Evolutionary conservation across 2,329 filamentous ascomycete species (phyloP), one percentile per base, ranked within the genome.

Genomic region (Fusarium sulawesiense): DNA sequence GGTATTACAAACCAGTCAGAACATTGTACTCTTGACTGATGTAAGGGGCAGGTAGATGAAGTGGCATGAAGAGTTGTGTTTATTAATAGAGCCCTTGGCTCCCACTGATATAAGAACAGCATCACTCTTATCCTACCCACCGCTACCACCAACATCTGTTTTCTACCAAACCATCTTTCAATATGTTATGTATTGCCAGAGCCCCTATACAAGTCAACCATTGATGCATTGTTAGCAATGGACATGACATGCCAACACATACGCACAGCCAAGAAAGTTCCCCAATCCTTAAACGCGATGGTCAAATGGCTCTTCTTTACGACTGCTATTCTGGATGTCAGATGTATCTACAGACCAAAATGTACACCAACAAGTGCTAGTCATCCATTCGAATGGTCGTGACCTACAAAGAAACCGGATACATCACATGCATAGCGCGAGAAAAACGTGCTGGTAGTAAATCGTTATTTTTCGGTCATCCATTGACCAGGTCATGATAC

Each of bases 381-480:
- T 16, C 30, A 3, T 8, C 32, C 11, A 23, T 8, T n/a, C 9
- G 27, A 11, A 46, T 21, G 34, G 25, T 12, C 18, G 25, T 10
- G 25, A 13, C 32, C 8, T 41, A 7, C 40, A 25, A 14, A 25
- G 23, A 21, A 13, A 48, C 11, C 18, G 44, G 7, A 32, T 37
- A 45, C 23, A 45, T n/a, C 30, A 44, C 32, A 41, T 27, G 8
- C 27, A 21, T 12, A 51, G 18, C 20, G 29, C 25, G 42, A 16
- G 10, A 42, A 34, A 29, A 29, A 40, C 10, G 46, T 30, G 32
- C 53, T 50, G 53, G 56, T 60, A 53, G 37, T 66, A 50, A 71
- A 66, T 71, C 68, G 68, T 66, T 71, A 66, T 60, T 71, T 71
- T 59, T 45, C 48, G 56, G 55, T 68, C 67, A 60, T 60, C 63